Percentiles rank a stretch among this genome's conserved stretches.
Conservation (phyloP, 202 grass and related monocot genomes). For the Brachypodium distachyon region DNA sequence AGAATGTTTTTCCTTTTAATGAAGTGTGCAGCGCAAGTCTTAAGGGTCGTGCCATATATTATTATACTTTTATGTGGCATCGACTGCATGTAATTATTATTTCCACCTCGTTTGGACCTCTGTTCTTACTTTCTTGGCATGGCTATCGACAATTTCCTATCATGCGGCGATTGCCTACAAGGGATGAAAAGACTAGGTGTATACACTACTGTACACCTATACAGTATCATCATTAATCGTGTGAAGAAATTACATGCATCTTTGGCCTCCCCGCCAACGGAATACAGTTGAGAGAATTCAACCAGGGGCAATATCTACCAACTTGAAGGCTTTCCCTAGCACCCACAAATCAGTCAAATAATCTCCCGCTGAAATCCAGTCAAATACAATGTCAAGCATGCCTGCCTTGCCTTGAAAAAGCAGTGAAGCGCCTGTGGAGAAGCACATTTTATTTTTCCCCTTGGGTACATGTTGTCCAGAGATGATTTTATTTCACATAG, state of each 20-base stretch:
- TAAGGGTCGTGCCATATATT: no score
- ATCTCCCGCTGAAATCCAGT: constrained; percentile 10
- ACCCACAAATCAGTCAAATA: neutral
- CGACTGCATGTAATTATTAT: no score
- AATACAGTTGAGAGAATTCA: constrained; percentile 6
- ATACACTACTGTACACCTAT: neutral
- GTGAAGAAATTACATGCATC: constrained; percentile 2
- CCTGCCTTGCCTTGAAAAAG: constrained; percentile 1
- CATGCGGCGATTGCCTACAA: neutral
- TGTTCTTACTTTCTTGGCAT: no score
- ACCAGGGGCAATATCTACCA: neutral
- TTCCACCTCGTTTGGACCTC: no score
- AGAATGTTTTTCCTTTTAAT: no score
- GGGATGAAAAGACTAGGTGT: neutral
- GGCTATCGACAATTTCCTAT: no score
- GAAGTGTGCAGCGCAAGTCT: no score
- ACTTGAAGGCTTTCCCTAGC: neutral
- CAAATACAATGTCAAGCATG: neutral
- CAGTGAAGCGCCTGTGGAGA: neutral
- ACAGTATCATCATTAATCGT: neutral
- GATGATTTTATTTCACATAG: neutral
- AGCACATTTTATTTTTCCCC: constrained; percentile 8
- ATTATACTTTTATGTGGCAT: no score
- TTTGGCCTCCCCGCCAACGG: neutral
- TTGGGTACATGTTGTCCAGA: neutral